phyloP scores from a whole-genome alignment of 768 basidiomycete genomes.

The Mycena haematopus region DNA sequence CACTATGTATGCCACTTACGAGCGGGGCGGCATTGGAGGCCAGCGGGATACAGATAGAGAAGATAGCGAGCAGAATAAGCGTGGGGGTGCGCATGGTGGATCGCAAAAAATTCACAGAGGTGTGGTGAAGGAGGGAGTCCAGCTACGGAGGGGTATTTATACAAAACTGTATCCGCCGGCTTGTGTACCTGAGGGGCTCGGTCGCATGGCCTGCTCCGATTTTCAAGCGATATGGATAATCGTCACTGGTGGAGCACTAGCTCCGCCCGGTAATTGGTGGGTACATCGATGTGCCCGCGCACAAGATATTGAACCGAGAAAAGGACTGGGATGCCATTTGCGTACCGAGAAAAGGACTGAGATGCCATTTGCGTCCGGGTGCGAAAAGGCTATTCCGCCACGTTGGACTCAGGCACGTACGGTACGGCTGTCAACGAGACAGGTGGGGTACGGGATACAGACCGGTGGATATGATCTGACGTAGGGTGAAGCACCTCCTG shows the following conservation, averaged over 20 bases:
- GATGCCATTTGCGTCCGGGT: constrained; percentile 1
- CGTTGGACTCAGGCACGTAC: constrained; percentile 7
- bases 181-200: constrained; percentile 2
- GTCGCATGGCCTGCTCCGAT: constrained; percentile 6
- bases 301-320: constrained; percentile 20
- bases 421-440: constrained; percentile 2
- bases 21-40: constrained; percentile 13
- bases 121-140: neutral
- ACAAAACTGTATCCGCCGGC: neutral
- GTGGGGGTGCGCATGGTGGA: constrained; percentile 7
- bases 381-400: constrained; percentile 20
- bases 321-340: neutral
- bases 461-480: neutral
- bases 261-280: constrained; percentile 16
- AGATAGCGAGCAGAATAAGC: constrained; percentile 9
- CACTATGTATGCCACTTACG: constrained; percentile 6
- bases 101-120: neutral
- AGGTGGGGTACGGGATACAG: constrained; percentile 8
- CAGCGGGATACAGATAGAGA: neutral
- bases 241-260: constrained; percentile 10
- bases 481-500: neutral
- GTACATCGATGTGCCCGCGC: constrained; percentile 6
- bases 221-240: constrained; percentile 25
- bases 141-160: constrained; percentile 10
- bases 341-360: constrained; percentile 10